These are phyloP conservation scores for Erodium trifolium DNA, from an alignment of 441 rosid species.

Conservation along the genomic window DNA sequence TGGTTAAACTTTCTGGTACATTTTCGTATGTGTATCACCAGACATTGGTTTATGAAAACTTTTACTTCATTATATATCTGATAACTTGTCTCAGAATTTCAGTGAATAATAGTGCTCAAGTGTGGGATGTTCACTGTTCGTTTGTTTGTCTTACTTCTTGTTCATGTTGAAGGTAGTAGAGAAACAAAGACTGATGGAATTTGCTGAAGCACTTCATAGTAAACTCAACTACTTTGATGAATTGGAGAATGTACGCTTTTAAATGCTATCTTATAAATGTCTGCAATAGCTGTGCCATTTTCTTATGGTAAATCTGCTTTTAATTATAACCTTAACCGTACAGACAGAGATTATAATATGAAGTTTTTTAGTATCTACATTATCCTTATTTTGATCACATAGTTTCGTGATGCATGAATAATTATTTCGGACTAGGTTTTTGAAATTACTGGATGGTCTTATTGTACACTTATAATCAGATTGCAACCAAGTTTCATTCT, in stretches of 20 bases:
- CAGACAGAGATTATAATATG: not conserved
- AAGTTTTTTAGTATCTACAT: not conserved
- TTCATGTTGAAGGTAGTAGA: slow-evolving; percentile 55
- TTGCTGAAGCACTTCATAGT: slow-evolving; percentile 87
- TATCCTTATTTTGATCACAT: not conserved
- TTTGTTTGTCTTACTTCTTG: slow-evolving; percentile 13
- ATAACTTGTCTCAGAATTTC: not conserved
- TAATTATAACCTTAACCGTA: not conserved
- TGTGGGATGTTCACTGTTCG: too few species aligned
- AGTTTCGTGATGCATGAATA: slow-evolving; percentile 8
- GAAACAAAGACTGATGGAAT: slow-evolving; percentile 84
- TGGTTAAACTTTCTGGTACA: slow-evolving; percentile 1
- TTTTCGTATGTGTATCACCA: slow-evolving; percentile 6
- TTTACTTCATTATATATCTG: not conserved
- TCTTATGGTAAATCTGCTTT: not conserved
- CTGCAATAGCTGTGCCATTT: slow-evolving; percentile 7
- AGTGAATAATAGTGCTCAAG: not conserved
- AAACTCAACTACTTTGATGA: slow-evolving; percentile 96
- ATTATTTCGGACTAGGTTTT: slow-evolving; percentile 10
- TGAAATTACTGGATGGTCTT: slow-evolving; percentile 12
- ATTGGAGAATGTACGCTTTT: slow-evolving; percentile 96
- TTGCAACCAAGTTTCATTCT: slow-evolving; percentile 81
- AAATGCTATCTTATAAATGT: slow-evolving; percentile 30
- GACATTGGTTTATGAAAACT: not conserved
- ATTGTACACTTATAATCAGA: slow-evolving; percentile 38